phyloP scores from a whole-genome alignment of 371 early-diverging fungal genomes.

The Chytridiales sp. region DNA sequence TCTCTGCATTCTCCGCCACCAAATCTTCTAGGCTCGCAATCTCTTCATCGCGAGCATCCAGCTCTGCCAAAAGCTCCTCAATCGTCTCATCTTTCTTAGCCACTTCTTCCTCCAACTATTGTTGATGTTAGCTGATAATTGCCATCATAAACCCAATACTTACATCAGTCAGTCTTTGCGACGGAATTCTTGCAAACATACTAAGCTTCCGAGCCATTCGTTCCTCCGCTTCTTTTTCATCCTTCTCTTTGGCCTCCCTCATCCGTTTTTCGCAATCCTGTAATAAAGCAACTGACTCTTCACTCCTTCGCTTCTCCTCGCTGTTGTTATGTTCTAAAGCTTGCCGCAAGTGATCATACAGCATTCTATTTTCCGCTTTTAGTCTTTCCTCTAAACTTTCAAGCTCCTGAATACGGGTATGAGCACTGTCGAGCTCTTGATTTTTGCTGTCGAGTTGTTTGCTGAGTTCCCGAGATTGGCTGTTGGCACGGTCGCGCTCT shows the following conservation, averaged over 20 bases:
- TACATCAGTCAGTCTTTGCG: neutral
- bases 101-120: neutral
- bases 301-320: neutral
- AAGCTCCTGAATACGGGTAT: neutral
- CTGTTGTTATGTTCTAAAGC: neutral
- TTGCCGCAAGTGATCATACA: too few relatives aligned
- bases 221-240: constrained; percentile 1
- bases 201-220: neutral
- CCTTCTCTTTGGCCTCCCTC: neutral
- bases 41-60: constrained; percentile 10
- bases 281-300: neutral
- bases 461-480: neutral
- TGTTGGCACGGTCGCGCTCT: neutral
- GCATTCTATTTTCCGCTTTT: neutral
- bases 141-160: neutral
- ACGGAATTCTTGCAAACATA: too few relatives aligned
- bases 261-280: neutral
- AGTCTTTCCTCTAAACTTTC: neutral
- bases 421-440: neutral
- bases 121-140: neutral
- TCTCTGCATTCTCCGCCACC: constrained; percentile 6
- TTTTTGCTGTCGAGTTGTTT: neutral
- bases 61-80: neutral
- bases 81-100: neutral
- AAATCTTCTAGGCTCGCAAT: neutral